Evolutionary conservation across 2,329 filamentous ascomycete genomes (phyloP).

Genomic region (Colletotrichum horii): DNA sequence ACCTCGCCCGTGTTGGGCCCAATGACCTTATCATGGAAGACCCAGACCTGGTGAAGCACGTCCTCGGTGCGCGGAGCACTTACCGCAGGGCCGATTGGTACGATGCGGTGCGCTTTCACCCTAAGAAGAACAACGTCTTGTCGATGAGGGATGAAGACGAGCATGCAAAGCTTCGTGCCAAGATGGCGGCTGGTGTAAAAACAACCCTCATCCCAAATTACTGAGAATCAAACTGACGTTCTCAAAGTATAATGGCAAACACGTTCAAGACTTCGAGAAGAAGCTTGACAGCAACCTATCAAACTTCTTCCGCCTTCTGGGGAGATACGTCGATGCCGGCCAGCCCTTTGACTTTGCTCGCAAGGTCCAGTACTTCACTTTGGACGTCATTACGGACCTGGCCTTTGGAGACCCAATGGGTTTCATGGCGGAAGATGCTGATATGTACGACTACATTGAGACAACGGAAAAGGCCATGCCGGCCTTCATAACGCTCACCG

Average conservation of each 20-base stretch:
- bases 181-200: slow-evolving; percentile 54
- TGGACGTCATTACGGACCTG: slow-evolving; percentile 58
- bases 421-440: slow-evolving; percentile 48
- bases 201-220: not conserved
- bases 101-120: slow-evolving; percentile 54
- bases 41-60: slow-evolving; percentile 32
- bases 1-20: slow-evolving; percentile 21
- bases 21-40: slow-evolving; percentile 23
- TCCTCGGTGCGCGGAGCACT: slow-evolving; percentile 38
- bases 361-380: slow-evolving; percentile 54
- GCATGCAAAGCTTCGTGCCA: slow-evolving; percentile 47
- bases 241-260: slow-evolving; percentile 51
- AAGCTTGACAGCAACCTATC: slow-evolving; percentile 52
- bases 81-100: slow-evolving; percentile 49
- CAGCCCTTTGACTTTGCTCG: slow-evolving; percentile 52
- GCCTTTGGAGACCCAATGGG: slow-evolving; percentile 55
- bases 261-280: slow-evolving; percentile 52
- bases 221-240: not conserved
- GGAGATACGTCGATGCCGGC: slow-evolving; percentile 36
- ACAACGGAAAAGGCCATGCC: slow-evolving; percentile 47
- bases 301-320: slow-evolving; percentile 49
- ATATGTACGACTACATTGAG: slow-evolving; percentile 51
- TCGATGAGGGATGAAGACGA: slow-evolving; percentile 51
- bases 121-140: slow-evolving; percentile 56
- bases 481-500: slow-evolving; percentile 45